These are phyloP conservation scores for Pseudofabraea citricarpa DNA, from an alignment of 2,329 filamentous ascomycete species.

Conservation along the genomic window DNA sequence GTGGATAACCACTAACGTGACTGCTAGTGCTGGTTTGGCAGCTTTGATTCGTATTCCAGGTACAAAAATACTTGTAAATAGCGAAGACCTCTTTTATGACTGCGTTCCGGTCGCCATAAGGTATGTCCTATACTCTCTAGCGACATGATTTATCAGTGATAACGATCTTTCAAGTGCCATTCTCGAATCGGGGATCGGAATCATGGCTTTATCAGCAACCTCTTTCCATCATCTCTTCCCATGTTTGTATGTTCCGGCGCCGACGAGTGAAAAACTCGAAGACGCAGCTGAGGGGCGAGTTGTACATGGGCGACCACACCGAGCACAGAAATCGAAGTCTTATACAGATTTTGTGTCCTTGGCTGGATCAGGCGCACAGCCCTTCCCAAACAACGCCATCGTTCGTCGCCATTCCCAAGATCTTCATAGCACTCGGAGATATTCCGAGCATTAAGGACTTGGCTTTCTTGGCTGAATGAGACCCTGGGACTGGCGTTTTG, in stretches of 20 bases:
- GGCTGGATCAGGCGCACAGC: background rate
- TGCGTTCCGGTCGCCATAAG: conserved; percentile 6
- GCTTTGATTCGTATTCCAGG: conserved; percentile 6
- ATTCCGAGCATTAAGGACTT: too few species aligned
- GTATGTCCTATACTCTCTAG: too few species aligned
- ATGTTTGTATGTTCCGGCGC: too few species aligned
- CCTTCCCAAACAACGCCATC: background rate
- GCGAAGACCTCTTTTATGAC: conserved; percentile 9
- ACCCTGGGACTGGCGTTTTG: too few species aligned
- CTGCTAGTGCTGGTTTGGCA: conserved; percentile 4
- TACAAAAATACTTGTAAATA: conserved; percentile 4
- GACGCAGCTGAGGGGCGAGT: background rate
- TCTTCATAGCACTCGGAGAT: background rate
- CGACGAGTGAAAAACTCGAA: background rate
- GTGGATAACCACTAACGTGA: background rate
- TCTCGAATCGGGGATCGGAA: conserved; percentile 5
- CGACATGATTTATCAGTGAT: too few species aligned
- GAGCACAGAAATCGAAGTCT: background rate
- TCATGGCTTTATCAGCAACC: conserved; percentile 4
- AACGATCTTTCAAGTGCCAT: too few species aligned
- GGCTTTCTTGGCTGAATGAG: too few species aligned
- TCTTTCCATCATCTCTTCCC: conserved; percentile 7
- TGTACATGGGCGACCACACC: background rate
- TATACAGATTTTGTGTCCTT: background rate
- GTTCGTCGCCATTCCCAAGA: conserved; percentile 1